Evolutionary conservation across 2,329 filamentous ascomycete species (phyloP).

Genomic region (Pestalotiopsis sp.): DNA sequence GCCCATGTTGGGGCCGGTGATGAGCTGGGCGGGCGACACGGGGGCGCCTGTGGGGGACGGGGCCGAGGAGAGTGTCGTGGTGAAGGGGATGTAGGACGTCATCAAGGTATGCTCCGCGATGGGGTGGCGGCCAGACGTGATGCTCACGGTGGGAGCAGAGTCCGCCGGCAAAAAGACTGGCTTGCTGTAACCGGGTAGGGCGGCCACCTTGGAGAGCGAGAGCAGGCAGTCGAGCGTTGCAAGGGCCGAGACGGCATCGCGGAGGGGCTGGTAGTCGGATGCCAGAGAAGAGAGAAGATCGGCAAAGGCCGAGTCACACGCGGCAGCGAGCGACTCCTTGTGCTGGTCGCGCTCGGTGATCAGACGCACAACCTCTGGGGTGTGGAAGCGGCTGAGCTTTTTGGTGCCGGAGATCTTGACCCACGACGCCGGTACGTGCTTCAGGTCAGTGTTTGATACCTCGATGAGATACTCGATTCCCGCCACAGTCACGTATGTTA

Average conservation of each 20-base stretch:
- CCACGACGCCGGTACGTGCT: constrained; percentile 91
- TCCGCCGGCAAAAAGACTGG: constrained; percentile 66
- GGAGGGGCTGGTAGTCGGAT: constrained; percentile 82
- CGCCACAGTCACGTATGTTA: constrained; percentile 79
- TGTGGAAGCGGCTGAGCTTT: constrained; percentile 88
- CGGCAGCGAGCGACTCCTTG: constrained; percentile 87
- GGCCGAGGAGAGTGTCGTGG: constrained; percentile 62
- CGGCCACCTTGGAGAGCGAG: constrained; percentile 80
- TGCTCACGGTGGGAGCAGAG: constrained; percentile 65
- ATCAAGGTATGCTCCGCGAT: constrained; percentile 92
- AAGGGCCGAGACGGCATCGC: constrained; percentile 83
- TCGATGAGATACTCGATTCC: constrained; percentile 96
- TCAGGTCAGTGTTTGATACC: constrained; percentile 78
- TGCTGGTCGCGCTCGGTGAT: constrained; percentile 90
- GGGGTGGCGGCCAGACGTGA: constrained; percentile 80
- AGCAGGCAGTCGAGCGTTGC: constrained; percentile 88
- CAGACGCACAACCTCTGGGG: constrained; percentile 81
- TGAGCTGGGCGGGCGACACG: constrained; percentile 67
- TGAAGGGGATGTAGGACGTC: constrained; percentile 88
- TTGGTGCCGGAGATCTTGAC: constrained; percentile 94
- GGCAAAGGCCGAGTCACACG: constrained; percentile 82
- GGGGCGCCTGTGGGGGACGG: constrained; percentile 57
- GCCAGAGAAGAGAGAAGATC: constrained; percentile 72
- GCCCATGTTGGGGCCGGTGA: constrained; percentile 98
- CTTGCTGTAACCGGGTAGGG: constrained; percentile 83